A percentile compares a stretch with the other conserved stretches of the same genome.
phyloP scores from a whole-genome alignment of 75 land plant species.

The Gnetum montanum region DNA sequence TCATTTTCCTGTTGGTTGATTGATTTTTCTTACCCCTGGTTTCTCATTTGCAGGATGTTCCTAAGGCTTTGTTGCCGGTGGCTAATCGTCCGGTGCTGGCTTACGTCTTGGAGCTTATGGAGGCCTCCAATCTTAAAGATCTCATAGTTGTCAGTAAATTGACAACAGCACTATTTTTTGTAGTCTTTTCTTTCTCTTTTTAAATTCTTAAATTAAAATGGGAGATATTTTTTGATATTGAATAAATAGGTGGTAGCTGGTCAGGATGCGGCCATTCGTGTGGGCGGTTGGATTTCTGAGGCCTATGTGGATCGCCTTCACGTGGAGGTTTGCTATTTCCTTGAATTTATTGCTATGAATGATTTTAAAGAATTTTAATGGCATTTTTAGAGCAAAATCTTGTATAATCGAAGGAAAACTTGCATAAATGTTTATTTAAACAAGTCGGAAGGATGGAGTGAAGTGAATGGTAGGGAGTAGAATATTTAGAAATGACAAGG shows the following conservation, averaged over 20 bases:
- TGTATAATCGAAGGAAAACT: no score
- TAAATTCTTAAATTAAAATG: background rate
- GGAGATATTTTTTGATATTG: background rate
- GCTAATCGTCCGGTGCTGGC: constrained; percentile 87
- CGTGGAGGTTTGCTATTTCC: constrained; percentile 71
- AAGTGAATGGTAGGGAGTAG: no score
- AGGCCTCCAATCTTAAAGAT: constrained; percentile 69
- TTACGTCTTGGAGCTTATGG: constrained; percentile 83
- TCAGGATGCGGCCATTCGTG: constrained; percentile 45
- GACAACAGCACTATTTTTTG: background rate
- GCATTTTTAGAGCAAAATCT: no score
- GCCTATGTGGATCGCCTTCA: constrained; percentile 81
- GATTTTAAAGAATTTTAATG: no score
- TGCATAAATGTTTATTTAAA: no score
- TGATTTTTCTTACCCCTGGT: background rate
- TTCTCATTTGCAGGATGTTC: constrained; percentile 60
- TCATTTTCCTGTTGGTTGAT: background rate
- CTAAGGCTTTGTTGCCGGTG: constrained; percentile 82
- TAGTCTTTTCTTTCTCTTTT: background rate
- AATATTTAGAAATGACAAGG: no score
- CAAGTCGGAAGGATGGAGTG: no score
- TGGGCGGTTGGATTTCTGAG: constrained; percentile 74
- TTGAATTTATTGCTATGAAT: background rate
- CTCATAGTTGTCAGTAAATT: constrained; percentile 56
- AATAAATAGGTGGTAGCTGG: constrained; percentile 94